Percentiles rank a stretch among this genome's conserved stretches.
phyloP scores from a whole-genome alignment of 345 rosid genomes.

The Nephelium lappaceum region DNA sequence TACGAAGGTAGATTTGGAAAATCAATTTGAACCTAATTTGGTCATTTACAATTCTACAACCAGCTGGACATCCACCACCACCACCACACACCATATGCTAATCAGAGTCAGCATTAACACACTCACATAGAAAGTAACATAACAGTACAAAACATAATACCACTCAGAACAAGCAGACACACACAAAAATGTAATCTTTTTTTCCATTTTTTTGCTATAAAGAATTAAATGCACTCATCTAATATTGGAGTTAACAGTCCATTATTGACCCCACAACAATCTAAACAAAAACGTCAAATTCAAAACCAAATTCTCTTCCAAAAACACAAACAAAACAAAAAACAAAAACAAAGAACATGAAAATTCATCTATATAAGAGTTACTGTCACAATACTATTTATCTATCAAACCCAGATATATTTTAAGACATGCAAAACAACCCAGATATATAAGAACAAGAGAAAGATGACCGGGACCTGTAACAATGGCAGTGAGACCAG shows the following conservation, averaged over 20 bases:
- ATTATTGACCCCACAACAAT: background rate
- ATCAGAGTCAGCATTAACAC: background rate
- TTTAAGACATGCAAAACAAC: background rate
- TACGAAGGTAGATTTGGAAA: background rate
- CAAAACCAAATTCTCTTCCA: background rate
- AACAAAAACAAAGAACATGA: no score
- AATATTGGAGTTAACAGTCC: background rate
- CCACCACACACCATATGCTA: background rate
- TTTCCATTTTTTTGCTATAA: background rate
- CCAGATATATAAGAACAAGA: background rate
- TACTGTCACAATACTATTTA: background rate
- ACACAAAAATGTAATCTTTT: background rate
- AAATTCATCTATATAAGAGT: no score
- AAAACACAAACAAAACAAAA: no score
- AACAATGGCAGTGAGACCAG: conserved; percentile 78
- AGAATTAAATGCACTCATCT: conserved; percentile 8
- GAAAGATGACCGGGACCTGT: conserved; percentile 48
- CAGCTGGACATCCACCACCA: background rate
- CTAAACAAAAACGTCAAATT: background rate
- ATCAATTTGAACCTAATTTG: background rate
- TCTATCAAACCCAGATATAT: background rate
- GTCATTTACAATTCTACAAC: background rate
- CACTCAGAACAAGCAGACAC: background rate
- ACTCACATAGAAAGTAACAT: background rate
- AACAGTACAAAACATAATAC: background rate